phyloP scores from a whole-genome alignment of 2,329 filamentous ascomycete genomes.

The Colletotrichum neosansevieriae region DNA sequence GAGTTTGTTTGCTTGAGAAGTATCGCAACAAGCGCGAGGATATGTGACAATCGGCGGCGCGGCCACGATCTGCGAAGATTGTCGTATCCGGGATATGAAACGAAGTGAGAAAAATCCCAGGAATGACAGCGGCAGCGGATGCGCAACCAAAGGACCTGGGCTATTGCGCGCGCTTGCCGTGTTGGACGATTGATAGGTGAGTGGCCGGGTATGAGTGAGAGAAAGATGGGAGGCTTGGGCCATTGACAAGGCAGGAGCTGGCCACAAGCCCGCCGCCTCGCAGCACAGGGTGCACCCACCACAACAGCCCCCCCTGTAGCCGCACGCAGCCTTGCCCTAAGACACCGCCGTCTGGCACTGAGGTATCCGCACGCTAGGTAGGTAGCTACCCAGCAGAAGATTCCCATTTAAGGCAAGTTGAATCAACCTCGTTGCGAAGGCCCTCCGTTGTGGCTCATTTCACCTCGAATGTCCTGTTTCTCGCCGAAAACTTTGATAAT shows the following conservation, averaged over 20 bases:
- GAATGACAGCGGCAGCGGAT: neutral
- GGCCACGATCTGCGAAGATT: neutral
- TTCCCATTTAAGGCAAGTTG: conserved; percentile 24
- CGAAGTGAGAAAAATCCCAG: neutral
- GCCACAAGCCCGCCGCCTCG: conserved; percentile 38
- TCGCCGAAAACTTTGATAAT: neutral
- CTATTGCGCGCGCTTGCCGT: conserved; percentile 13
- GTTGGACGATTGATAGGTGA: conserved; percentile 33
- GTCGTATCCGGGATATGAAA: neutral
- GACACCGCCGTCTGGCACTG: conserved; percentile 9
- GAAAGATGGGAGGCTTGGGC: conserved; percentile 38
- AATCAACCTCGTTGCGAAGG: neutral
- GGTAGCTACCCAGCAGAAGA: neutral
- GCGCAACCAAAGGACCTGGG: conserved; percentile 23
- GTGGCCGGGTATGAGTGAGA: conserved; percentile 31
- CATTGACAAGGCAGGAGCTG: conserved; percentile 40
- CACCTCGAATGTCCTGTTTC: neutral
- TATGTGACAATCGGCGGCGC: conserved; percentile 9
- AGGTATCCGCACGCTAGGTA: neutral
- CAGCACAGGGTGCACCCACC: conserved; percentile 37
- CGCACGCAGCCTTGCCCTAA: conserved; percentile 38
- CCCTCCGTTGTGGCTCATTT: neutral
- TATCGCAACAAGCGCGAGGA: conserved; percentile 13
- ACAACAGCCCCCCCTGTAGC: conserved; percentile 32
- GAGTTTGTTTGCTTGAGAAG: conserved; percentile 9